Evolutionary conservation across 495 filamentous ascomycete genomes (phyloP).

Genomic region (Neurospora sp.): DNA sequence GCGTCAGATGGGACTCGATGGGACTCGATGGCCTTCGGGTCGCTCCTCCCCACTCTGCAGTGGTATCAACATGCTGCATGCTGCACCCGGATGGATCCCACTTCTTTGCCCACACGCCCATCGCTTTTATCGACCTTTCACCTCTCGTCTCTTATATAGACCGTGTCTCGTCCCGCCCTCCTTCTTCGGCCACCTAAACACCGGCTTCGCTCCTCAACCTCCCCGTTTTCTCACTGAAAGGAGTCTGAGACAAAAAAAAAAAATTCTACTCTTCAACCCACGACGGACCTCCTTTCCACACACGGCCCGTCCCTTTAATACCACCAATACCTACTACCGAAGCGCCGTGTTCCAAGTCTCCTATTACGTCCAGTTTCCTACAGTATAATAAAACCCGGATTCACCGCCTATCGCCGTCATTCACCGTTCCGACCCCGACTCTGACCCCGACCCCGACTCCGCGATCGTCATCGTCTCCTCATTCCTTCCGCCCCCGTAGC

Average conservation of each 20-base stretch:
- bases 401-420: background rate
- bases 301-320: background rate
- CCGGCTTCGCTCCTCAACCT: background rate
- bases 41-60: slow-evolving; percentile 15
- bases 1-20: background rate
- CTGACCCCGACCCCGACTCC: background rate
- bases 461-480: background rate
- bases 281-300: background rate
- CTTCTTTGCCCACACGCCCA: background rate
- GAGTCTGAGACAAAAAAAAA: background rate
- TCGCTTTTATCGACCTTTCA: slow-evolving; percentile 5
- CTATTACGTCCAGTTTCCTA: background rate
- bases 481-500: background rate
- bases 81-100: background rate
- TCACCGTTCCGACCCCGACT: background rate
- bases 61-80: background rate
- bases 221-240: background rate
- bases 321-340: background rate
- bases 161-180: slow-evolving; percentile 5
- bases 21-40: background rate
- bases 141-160: slow-evolving; percentile 5
- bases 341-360: background rate
- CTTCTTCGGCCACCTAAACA: background rate
- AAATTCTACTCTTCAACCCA: background rate
- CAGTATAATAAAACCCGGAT: background rate